Conservation (phyloP, 495 filamentous ascomycete genomes). For the Symbiotaphrina buchneri region DNA sequence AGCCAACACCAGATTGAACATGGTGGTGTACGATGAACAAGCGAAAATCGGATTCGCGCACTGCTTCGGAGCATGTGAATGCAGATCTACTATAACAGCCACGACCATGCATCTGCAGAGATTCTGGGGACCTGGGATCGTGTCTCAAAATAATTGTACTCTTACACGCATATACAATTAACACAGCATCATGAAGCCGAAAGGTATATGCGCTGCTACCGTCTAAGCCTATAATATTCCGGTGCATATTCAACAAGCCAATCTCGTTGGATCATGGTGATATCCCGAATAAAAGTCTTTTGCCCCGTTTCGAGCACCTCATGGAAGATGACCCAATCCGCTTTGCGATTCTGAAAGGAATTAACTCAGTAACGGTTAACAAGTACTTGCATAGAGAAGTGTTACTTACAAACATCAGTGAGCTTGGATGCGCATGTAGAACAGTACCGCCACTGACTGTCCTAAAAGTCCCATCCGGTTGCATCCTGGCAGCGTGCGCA, state of each 20-base stretch:
- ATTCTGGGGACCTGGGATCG: no score
- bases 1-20: no score
- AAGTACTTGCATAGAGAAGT: background rate
- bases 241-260: slow-evolving; percentile 84
- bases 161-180: no score
- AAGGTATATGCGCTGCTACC: slow-evolving; percentile 3
- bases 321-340: slow-evolving; percentile 94
- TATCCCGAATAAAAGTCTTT: slow-evolving; percentile 80
- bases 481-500: slow-evolving; percentile 89
- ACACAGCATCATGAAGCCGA: no score
- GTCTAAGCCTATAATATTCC: slow-evolving; percentile 48
- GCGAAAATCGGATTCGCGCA: no score
- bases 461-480: slow-evolving; percentile 76
- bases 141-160: no score
- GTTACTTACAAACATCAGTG: slow-evolving; percentile 64
- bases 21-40: no score
- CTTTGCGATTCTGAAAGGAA: slow-evolving; percentile 53
- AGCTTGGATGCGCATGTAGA: slow-evolving; percentile 78
- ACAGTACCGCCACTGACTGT: slow-evolving; percentile 50
- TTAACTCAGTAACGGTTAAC: slow-evolving; percentile 6
- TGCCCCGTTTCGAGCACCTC: slow-evolving; percentile 81
- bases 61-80: no score
- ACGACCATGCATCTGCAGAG: no score
- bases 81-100: no score
- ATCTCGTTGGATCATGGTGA: slow-evolving; percentile 74